Evolutionary conservation across 2,329 filamentous ascomycete species (phyloP).

Genomic region (Ceratocystis destructans): DNA sequence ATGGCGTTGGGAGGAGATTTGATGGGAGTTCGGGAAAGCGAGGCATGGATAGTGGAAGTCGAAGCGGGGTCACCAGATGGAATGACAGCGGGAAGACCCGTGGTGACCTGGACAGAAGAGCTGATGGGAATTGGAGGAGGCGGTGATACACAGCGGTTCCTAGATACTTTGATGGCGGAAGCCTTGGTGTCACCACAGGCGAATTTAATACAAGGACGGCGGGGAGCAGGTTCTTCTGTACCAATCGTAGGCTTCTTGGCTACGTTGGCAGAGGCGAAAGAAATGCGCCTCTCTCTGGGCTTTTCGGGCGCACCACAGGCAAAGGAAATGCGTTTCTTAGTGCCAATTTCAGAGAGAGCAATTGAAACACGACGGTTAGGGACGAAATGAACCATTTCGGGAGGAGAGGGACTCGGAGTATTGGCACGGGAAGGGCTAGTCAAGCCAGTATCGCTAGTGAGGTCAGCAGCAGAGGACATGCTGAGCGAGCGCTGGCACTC

Average conservation of each 20-base stretch:
- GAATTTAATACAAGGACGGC: slow-evolving; percentile 59
- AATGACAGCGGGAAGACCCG: slow-evolving; percentile 7
- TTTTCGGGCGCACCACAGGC: slow-evolving; percentile 15
- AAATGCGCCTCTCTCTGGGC: slow-evolving; percentile 6
- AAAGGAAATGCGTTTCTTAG: slow-evolving; percentile 20
- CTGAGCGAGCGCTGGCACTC: slow-evolving; percentile 32
- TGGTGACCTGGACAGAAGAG: slow-evolving; percentile 1
- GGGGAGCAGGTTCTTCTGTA: slow-evolving; percentile 24
- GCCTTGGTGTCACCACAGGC: slow-evolving; percentile 37
- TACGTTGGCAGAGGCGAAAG: background rate
- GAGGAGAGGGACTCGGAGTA: slow-evolving; percentile 76
- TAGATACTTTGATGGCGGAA: background rate
- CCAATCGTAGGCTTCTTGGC: slow-evolving; percentile 8
- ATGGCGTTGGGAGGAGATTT: slow-evolving; percentile 14
- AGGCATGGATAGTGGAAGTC: slow-evolving; percentile 14
- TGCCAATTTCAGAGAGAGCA: slow-evolving; percentile 13
- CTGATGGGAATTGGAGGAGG: slow-evolving; percentile 10
- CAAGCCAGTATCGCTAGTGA: slow-evolving; percentile 87
- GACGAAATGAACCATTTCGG: slow-evolving; percentile 36
- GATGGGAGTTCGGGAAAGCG: slow-evolving; percentile 8
- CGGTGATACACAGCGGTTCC: slow-evolving; percentile 15
- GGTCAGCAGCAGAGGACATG: slow-evolving; percentile 68
- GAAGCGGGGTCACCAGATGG: slow-evolving; percentile 13
- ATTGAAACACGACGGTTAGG: slow-evolving; percentile 21
- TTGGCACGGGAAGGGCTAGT: slow-evolving; percentile 80